Percentiles rank a stretch among this genome's conserved stretches.
Evolutionary conservation across 306 rosid genomes (phyloP).

Genomic region (Lotus japonicus): DNA sequence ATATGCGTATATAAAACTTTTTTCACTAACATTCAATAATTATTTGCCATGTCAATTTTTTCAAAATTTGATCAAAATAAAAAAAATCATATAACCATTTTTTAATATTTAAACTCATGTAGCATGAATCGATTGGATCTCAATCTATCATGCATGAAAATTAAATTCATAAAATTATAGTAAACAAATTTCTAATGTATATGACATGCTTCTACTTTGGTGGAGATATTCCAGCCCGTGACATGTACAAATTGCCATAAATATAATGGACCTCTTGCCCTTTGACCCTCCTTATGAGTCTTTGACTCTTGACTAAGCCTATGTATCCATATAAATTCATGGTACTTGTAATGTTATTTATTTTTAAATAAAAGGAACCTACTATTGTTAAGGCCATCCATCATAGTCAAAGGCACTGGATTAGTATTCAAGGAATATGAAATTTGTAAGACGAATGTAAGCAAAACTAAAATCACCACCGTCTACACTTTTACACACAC

Average conservation of each 20-base stretch:
- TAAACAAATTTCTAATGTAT: neutral
- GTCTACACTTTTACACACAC: too few species aligned
- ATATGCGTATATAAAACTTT: too few species aligned
- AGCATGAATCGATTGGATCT: too few species aligned
- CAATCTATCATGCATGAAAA: too few species aligned
- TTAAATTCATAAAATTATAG: too few species aligned
- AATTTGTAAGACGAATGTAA: neutral
- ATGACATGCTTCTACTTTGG: neutral
- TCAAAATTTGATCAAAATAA: too few species aligned
- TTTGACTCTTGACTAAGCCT: conserved; percentile 4
- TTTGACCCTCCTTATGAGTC: conserved; percentile 23
- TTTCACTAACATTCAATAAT: too few species aligned
- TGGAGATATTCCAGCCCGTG: conserved; percentile 5
- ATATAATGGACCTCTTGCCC: conserved; percentile 2
- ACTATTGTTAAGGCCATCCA: neutral
- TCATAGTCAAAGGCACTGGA: neutral
- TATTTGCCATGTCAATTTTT: too few species aligned
- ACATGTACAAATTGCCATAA: neutral
- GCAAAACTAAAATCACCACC: too few species aligned
- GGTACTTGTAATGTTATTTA: neutral
- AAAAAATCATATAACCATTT: too few species aligned
- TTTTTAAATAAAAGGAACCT: neutral
- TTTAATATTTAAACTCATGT: too few species aligned
- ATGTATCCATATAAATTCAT: neutral
- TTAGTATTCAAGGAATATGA: neutral